A percentile compares a stretch with the other conserved stretches of the same genome.
Conservation (phyloP, 768 basidiomycete species). For the Suillus fuscotomentosus region DNA sequence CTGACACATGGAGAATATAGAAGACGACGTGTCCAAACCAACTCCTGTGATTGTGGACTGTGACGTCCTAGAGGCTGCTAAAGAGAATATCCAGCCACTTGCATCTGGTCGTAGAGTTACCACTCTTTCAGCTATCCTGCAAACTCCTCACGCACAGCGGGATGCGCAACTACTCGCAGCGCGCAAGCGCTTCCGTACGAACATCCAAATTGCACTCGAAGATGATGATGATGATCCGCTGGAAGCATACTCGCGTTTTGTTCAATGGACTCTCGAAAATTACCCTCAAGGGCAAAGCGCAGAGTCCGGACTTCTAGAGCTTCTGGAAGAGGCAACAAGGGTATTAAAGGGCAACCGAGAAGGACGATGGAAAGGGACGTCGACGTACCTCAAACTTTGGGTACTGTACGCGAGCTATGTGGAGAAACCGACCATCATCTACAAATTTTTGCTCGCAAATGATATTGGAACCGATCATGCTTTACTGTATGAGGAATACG, state of each 20-base stretch:
- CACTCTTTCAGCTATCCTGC: constrained; percentile 67
- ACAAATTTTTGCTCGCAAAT: constrained; percentile 84
- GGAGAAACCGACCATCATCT: constrained; percentile 86
- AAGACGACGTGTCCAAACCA: constrained; percentile 45
- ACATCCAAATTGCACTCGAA: constrained; percentile 67
- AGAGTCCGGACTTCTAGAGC: constrained; percentile 86
- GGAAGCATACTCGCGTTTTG: constrained; percentile 82
- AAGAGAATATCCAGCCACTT: constrained; percentile 85
- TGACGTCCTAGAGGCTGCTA: constrained; percentile 78
- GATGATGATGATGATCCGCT: constrained; percentile 81
- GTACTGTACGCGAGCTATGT: constrained; percentile 90
- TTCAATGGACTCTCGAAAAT: constrained; percentile 91
- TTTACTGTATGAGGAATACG: constrained; percentile 91
- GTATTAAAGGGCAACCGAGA: constrained; percentile 75
- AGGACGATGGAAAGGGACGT: constrained; percentile 72
- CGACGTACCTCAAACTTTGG: constrained; percentile 93
- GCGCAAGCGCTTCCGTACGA: constrained; percentile 65
- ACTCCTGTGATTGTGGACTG: constrained; percentile 64
- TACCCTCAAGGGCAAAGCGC: constrained; percentile 91
- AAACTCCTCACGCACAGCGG: constrained; percentile 76
- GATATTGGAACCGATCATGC: constrained; percentile 85
- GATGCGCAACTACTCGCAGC: constrained; percentile 67
- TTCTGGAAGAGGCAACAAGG: constrained; percentile 90
- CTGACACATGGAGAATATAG: constrained; percentile 18
- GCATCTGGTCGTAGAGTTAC: constrained; percentile 79